Percentiles rank a stretch among this genome's conserved stretches.
phyloP scores from a whole-genome alignment of 371 early-diverging fungal species.

The Apophysomyces elegans region DNA sequence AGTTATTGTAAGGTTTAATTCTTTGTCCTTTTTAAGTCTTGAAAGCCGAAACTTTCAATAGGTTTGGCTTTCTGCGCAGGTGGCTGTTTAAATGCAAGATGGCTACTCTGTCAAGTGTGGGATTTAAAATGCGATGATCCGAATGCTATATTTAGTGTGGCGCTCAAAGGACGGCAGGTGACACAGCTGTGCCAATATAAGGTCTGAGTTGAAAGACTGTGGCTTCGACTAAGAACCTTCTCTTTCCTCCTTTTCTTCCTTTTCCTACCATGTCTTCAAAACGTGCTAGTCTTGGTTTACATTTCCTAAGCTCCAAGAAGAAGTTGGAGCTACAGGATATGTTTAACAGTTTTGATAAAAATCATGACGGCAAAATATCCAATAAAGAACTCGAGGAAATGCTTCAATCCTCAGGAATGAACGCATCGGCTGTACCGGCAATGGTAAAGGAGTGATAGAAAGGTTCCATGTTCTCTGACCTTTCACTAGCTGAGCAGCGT shows the following conservation, averaged over 20 bases:
- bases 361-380: conserved; percentile 42
- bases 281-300: conserved; percentile 41
- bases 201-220: conserved; percentile 3
- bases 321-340: conserved; percentile 40
- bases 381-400: conserved; percentile 33
- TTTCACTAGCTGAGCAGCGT: conserved; percentile 19
- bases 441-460: conserved; percentile 25
- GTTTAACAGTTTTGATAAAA: conserved; percentile 44
- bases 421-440: conserved; percentile 21
- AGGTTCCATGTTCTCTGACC: neutral
- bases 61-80: no score
- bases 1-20: no score
- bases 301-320: conserved; percentile 40
- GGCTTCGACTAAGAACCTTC: conserved; percentile 11
- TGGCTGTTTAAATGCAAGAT: no score
- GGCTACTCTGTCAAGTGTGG: no score
- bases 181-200: conserved; percentile 3
- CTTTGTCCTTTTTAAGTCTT: no score
- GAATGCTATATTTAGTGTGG: conserved; percentile 7
- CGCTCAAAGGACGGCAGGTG: neutral
- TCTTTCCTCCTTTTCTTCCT: conserved; percentile 20
- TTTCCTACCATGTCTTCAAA: conserved; percentile 29
- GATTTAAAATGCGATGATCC: neutral
- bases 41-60: no score
- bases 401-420: conserved; percentile 35